phyloP scores from a whole-genome alignment of 805 yeast species.

The Lachancea sp. region DNA sequence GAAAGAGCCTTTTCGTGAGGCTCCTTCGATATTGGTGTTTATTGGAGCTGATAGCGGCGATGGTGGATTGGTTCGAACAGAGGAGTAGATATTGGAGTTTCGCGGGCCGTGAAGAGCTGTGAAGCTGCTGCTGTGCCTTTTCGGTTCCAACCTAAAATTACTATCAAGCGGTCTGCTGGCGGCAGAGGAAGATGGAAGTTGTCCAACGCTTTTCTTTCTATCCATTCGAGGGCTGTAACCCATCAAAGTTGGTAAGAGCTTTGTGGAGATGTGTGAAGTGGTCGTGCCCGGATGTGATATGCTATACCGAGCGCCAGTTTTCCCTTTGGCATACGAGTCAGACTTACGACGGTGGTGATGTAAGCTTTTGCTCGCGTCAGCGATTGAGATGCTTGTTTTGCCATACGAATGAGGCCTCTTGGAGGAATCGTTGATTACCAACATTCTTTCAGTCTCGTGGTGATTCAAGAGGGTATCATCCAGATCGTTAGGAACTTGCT shows the following conservation, averaged over 20 bases:
- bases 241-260: constrained; percentile 7
- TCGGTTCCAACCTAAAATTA: constrained; percentile 1
- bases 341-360: constrained; percentile 12
- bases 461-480: constrained; percentile 28
- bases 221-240: constrained; percentile 14
- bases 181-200: constrained; percentile 6
- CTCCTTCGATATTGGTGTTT: background rate
- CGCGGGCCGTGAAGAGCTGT: constrained; percentile 5
- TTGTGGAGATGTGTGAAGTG: constrained; percentile 9
- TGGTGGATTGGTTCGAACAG: constrained; percentile 6
- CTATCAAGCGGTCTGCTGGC: background rate
- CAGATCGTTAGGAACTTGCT: constrained; percentile 13
- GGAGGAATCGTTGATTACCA: constrained; percentile 9
- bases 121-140: constrained; percentile 7
- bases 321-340: constrained; percentile 10
- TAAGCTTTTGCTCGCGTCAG: constrained; percentile 4
- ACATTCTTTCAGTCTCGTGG: constrained; percentile 15
- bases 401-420: constrained; percentile 8
- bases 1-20: constrained; percentile 5
- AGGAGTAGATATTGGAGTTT: background rate
- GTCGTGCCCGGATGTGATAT: constrained; percentile 6
- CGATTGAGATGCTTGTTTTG: constrained; percentile 6
- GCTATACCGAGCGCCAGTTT: constrained; percentile 1
- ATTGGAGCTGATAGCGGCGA: constrained; percentile 9
- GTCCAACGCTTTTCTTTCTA: constrained; percentile 20